Base-by-base conservation (phyloP, 495 filamentous ascomycete species). In the Letharia columbiana region DNA sequence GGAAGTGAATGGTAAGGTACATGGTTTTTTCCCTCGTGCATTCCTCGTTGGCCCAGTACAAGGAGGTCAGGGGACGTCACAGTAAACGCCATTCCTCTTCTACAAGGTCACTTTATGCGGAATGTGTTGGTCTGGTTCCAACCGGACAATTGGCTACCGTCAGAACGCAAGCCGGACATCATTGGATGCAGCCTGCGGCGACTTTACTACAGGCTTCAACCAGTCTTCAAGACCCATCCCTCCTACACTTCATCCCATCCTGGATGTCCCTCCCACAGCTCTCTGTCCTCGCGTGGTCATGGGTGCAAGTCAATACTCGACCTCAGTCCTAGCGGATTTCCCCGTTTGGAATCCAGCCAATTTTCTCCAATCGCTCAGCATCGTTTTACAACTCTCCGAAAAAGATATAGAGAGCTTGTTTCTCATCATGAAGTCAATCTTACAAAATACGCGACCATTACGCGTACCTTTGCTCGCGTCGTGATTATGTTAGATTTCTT, bases 1-100 rank as follows among this genome's bases (percentile, higher is more conserved):
- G 40, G 10, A 66, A 69, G 64, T 66, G 63, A 28, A 59, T 63
- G 60, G 67, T 69, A 42, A 69, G 67, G 52, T 58, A 56, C 12
- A 62, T 47, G 40, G 33, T 49, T 47, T 40, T 60, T n/a, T 64
- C 45, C 28, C 33, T 57, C 40, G 49, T 49, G 64, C 67, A 69
- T 69, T 69, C 64, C 67, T 63, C 52, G 35, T 40, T 63, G 35
- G 63, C 40, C 49, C 59, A 37, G 37, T 49, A 45, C 63, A 69
- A 63, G 64, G 67, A 56, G 67, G 23, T 45, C 63, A 50, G 58
- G 56, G 63, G 47, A 40, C 23, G 50, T 41, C 54, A 59, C 10
- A 35, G 11, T 44, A 15, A 44, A 57, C 63, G 37, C 63, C 54
- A 65, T 65, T 58, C 63, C 54, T 37, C n/a, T 60, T 44, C 23